These are phyloP conservation scores for cucumber (Cucumis sativus) DNA, from an alignment of 306 rosid genomes.

Conservation along the genomic window DNA sequence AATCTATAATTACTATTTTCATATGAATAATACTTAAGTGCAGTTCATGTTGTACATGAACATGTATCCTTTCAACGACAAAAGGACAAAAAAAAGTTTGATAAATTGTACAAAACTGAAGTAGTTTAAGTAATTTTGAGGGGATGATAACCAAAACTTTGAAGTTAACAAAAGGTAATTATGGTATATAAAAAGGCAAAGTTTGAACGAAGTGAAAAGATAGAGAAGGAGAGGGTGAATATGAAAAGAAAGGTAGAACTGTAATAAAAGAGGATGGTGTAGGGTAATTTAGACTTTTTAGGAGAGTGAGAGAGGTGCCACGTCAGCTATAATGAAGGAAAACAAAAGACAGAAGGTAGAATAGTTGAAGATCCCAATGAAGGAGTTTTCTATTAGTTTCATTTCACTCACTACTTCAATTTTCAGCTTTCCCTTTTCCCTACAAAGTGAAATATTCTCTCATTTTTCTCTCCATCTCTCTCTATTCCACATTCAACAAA, in stretches of 20 bases:
- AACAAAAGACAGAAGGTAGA: background rate
- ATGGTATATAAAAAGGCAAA: background rate
- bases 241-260: background rate
- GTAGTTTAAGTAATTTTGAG: background rate
- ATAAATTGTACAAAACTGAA: no score
- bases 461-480: background rate
- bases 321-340: background rate
- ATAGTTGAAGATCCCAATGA: slow-evolving; percentile 2
- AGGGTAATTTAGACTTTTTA: background rate
- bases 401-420: background rate
- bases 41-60: no score
- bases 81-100: no score
- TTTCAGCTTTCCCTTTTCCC: slow-evolving; percentile 8
- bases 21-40: no score
- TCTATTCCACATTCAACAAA: background rate
- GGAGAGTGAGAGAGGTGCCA: background rate
- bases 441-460: slow-evolving; percentile 2
- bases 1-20: no score
- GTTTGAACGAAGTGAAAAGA: background rate
- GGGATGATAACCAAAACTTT: background rate
- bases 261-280: background rate
- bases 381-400: background rate
- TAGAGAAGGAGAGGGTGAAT: no score
- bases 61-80: no score
- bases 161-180: background rate